Conservation (phyloP, 2,329 filamentous ascomycete genomes). For the Alternaria consortialis region DNA sequence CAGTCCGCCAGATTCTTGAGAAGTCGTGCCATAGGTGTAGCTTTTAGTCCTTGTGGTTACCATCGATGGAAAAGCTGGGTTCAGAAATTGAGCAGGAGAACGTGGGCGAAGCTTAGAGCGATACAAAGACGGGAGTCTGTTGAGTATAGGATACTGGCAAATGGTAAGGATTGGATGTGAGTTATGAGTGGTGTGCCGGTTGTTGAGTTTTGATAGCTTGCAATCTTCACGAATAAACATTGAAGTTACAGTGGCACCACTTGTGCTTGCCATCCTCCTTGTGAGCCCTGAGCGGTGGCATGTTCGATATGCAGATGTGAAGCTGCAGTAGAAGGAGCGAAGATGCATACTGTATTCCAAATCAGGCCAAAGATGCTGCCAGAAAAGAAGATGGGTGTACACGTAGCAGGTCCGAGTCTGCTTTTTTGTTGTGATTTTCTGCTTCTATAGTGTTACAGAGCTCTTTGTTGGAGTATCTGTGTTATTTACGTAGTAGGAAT, state of each 20-base stretch:
- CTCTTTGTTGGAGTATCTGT: neutral
- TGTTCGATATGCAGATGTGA: neutral
- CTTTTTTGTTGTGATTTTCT: neutral
- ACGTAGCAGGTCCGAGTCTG: neutral
- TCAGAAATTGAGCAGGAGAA: neutral
- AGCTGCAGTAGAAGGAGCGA: neutral
- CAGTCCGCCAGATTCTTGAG: no score
- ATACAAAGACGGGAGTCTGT: neutral
- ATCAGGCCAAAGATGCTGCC: neutral
- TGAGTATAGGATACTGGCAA: neutral
- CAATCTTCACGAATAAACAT: neutral
- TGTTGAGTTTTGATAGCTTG: neutral
- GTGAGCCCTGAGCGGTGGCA: neutral
- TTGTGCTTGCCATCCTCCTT: neutral
- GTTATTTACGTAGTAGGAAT: neutral
- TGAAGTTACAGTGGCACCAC: neutral
- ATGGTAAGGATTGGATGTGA: neutral
- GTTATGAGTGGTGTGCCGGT: neutral
- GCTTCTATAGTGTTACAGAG: neutral
- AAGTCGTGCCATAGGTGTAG: neutral
- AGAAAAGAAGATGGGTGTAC: neutral
- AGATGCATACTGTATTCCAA: neutral
- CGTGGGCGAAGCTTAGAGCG: neutral
- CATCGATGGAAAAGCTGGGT: neutral
- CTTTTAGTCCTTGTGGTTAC: slow-evolving; percentile 10